Conservation (phyloP, 2,329 filamentous ascomycete genomes). For the Ceratocystis lukuohia region DNA sequence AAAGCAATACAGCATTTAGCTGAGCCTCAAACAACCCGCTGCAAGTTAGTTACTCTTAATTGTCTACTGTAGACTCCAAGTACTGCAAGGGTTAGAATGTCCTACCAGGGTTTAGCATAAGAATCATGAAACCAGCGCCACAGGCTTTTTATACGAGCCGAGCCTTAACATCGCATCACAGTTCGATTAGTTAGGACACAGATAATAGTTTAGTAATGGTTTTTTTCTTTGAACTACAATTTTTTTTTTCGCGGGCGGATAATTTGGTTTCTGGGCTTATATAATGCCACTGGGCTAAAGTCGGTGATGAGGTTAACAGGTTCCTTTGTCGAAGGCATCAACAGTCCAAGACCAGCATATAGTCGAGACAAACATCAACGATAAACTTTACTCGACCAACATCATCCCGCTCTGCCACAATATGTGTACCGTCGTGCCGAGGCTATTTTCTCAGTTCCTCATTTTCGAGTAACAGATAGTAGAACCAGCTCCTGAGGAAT, state of each 20-base stretch:
- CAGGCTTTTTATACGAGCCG: too few relatives aligned
- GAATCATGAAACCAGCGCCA: too few relatives aligned
- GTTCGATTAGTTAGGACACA: background rate
- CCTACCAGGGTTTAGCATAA: too few relatives aligned
- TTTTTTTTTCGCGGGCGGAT: constrained; percentile 16
- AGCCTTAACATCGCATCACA: background rate
- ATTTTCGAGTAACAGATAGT: background rate
- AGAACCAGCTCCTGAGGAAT: background rate
- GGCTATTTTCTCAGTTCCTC: too few relatives aligned
- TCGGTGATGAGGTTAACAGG: background rate
- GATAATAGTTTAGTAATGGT: background rate
- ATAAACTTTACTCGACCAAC: background rate
- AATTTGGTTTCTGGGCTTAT: constrained; percentile 18
- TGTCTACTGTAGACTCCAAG: too few relatives aligned
- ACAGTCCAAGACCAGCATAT: background rate
- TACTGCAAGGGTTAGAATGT: too few relatives aligned
- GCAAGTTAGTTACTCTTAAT: too few relatives aligned
- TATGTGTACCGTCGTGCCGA: constrained; percentile 10
- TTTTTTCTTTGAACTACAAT: constrained; percentile 11
- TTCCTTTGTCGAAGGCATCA: background rate
- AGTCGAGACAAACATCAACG: background rate
- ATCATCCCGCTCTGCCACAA: constrained; percentile 17
- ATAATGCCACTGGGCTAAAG: constrained; percentile 16
- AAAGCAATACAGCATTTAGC: background rate
- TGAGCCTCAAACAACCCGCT: too few relatives aligned